A percentile compares a stretch with the other conserved stretches of the same genome.
phyloP scores from a whole-genome alignment of 2,329 filamentous ascomycete species.

The Xylaria arbuscula region DNA sequence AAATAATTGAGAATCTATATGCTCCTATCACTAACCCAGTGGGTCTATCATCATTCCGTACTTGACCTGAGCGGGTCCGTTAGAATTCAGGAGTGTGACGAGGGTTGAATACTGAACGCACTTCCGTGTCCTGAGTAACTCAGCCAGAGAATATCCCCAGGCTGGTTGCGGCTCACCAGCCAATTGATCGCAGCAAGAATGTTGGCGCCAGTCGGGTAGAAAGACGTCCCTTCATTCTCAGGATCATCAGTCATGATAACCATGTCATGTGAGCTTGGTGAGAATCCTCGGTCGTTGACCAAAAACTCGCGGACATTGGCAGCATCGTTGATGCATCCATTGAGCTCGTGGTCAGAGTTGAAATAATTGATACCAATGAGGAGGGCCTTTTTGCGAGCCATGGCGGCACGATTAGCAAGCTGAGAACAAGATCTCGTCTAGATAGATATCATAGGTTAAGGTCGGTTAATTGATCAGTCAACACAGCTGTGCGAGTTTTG shows the following conservation, averaged over 20 bases:
- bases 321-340: constrained; percentile 51
- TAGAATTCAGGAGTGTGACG: background rate
- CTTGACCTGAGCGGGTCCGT: constrained; percentile 52
- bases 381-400: constrained; percentile 51
- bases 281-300: constrained; percentile 53
- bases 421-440: background rate
- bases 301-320: constrained; percentile 53
- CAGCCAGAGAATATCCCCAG: constrained; percentile 64
- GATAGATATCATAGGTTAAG: background rate
- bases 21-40: constrained; percentile 46
- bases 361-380: constrained; percentile 48
- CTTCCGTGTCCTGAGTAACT: constrained; percentile 71
- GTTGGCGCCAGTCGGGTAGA: constrained; percentile 51
- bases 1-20: background rate
- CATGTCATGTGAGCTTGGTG: constrained; percentile 49
- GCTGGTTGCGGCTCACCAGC: constrained; percentile 62
- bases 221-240: constrained; percentile 50
- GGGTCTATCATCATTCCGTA: constrained; percentile 52
- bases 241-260: constrained; percentile 52
- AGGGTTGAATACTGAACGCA: background rate
- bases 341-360: constrained; percentile 40
- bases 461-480: background rate
- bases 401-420: constrained; percentile 22
- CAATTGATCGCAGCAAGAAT: constrained; percentile 65
- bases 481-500: background rate